These are phyloP conservation scores for Aspergillus diversus DNA, from an alignment of 495 filamentous ascomycete species.

Conservation along the genomic window DNA sequence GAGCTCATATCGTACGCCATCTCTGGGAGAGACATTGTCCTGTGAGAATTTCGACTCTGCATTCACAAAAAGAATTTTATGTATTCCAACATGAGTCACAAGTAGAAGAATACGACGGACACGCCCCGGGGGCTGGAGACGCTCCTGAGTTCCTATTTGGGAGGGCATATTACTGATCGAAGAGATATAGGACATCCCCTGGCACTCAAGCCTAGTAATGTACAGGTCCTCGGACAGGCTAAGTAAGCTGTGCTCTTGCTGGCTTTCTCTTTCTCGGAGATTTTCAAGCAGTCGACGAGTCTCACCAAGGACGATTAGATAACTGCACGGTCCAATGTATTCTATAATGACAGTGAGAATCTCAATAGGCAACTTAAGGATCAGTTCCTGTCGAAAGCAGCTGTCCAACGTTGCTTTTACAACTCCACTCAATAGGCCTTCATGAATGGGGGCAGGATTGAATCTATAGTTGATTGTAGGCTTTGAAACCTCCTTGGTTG, in stretches of 20 bases:
- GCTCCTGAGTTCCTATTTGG: neutral
- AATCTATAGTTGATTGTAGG: neutral
- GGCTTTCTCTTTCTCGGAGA: neutral
- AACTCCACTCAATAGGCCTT: neutral
- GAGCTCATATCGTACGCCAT: neutral
- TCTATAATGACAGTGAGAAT: slow-evolving; percentile 1
- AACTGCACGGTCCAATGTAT: neutral
- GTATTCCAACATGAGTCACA: neutral
- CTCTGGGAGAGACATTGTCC: neutral
- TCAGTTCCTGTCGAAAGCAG: slow-evolving; percentile 1
- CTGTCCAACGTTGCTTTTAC: neutral
- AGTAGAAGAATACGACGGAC: neutral
- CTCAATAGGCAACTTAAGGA: neutral
- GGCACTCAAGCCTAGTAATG: neutral
- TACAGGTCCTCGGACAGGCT: slow-evolving; percentile 6
- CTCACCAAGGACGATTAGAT: slow-evolving; percentile 1
- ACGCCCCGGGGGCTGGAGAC: neutral
- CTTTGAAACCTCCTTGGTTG: neutral
- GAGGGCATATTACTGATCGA: neutral
- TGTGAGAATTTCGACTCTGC: neutral
- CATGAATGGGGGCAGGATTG: neutral
- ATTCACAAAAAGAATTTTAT: neutral
- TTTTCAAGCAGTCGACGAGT: slow-evolving; percentile 3
- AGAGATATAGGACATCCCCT: slow-evolving; percentile 2
- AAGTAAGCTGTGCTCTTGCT: neutral